A percentile compares a stretch with the other conserved stretches of the same genome.
Conservation (phyloP, 179 eudicot species). For the Beta corolliflora region DNA sequence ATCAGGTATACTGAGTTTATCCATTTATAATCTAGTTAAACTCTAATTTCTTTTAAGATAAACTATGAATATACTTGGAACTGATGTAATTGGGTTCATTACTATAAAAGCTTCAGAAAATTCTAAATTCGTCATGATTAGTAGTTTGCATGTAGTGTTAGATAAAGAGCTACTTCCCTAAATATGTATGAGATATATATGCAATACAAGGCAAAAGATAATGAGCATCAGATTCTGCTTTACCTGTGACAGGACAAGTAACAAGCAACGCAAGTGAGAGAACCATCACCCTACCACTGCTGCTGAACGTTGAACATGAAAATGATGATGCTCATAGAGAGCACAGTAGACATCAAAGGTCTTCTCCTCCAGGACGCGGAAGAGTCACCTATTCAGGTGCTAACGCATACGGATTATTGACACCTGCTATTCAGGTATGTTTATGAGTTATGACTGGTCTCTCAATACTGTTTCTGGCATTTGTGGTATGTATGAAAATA, state of each 20-base stretch:
- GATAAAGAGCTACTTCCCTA: too few relatives aligned
- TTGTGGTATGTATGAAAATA: background rate
- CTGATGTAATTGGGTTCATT: too few relatives aligned
- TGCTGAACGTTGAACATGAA: constrained; percentile 32
- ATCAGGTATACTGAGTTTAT: constrained; percentile 36
- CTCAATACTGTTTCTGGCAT: too few relatives aligned
- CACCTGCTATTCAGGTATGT: constrained; percentile 82
- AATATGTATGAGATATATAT: too few relatives aligned
- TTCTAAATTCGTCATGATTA: too few relatives aligned
- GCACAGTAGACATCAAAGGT: constrained; percentile 63
- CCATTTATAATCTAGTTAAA: too few relatives aligned
- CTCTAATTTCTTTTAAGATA: too few relatives aligned
- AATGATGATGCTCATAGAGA: constrained; percentile 60
- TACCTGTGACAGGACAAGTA: constrained; percentile 35
- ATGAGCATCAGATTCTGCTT: too few relatives aligned
- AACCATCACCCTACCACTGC: background rate
- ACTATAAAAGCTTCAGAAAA: too few relatives aligned
- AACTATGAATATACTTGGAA: constrained; percentile 35
- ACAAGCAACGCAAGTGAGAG: constrained; percentile 49
- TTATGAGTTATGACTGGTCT: too few relatives aligned
- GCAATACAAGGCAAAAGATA: too few relatives aligned
- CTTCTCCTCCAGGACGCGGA: constrained; percentile 59
- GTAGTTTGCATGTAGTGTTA: too few relatives aligned
- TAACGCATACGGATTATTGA: constrained; percentile 78
- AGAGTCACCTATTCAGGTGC: constrained; percentile 66